phyloP scores from a whole-genome alignment of 257 asterid genomes.

The Paraleonurus japonicus region DNA sequence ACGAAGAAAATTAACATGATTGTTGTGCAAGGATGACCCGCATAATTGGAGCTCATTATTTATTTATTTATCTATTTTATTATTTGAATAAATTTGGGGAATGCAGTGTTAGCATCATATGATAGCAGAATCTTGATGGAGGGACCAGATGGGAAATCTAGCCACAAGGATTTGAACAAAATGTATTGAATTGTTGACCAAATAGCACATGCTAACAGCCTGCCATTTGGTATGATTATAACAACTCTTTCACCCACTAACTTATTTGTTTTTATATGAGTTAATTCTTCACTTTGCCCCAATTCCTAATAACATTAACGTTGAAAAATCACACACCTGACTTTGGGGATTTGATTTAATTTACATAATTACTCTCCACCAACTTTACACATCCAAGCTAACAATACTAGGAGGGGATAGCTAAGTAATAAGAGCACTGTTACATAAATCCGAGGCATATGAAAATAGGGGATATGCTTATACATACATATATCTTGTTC shows the following conservation, averaged over 20 bases:
- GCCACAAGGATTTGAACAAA: constrained; percentile 21
- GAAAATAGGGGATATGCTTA: too few species aligned
- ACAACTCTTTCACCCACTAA: constrained; percentile 21
- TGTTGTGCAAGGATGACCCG: too few species aligned
- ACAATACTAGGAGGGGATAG: too few species aligned
- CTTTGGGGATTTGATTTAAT: neutral
- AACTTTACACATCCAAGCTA: neutral
- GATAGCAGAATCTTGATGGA: constrained; percentile 23
- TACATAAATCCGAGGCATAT: too few species aligned
- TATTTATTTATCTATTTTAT: neutral
- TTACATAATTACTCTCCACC: neutral
- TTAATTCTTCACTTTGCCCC: neutral
- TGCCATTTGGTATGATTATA: constrained; percentile 24
- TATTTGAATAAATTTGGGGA: neutral
- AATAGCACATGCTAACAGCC: constrained; percentile 28
- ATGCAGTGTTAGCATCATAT: constrained; percentile 14
- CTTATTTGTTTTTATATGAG: neutral
- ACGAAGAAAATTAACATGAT: too few species aligned
- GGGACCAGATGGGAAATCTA: constrained; percentile 3
- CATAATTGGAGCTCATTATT: too few species aligned
- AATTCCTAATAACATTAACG: neutral
- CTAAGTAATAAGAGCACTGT: too few species aligned
- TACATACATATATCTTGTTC: too few species aligned
- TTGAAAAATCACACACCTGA: neutral
- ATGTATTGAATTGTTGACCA: constrained; percentile 11